Evolutionary conservation across 2,329 filamentous ascomycete genomes (phyloP).

Genomic region (Aspergillus pseudoterreus): DNA sequence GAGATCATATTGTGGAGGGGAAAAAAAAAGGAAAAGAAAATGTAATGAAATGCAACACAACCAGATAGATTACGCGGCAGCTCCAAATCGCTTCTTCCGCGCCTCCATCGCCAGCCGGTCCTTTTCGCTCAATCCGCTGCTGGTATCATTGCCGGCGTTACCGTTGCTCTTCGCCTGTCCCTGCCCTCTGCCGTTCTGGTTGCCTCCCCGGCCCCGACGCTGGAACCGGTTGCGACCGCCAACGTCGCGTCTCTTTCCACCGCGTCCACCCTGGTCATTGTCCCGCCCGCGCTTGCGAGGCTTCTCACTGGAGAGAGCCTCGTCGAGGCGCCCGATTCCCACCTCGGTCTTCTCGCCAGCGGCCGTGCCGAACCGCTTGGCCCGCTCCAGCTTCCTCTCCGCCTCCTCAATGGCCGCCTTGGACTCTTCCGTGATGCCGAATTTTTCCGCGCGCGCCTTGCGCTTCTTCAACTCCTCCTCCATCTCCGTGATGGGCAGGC

Average conservation of each 20-base stretch:
- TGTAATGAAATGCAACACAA: constrained; percentile 1
- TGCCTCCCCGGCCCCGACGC: constrained; percentile 5
- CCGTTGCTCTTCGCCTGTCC: constrained; percentile 13
- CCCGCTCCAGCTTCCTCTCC: constrained; percentile 43
- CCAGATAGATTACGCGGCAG: constrained; percentile 22
- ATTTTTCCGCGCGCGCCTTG: constrained; percentile 48
- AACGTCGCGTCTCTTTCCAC: constrained; percentile 40
- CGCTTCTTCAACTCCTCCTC: constrained; percentile 47
- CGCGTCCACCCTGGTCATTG: constrained; percentile 36
- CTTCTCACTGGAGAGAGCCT: constrained; percentile 42
- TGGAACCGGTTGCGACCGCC: constrained; percentile 27
- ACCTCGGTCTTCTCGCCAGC: constrained; percentile 17
- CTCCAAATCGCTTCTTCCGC: constrained; percentile 46
- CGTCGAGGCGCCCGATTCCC: constrained; percentile 42
- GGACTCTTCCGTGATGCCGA: constrained; percentile 43
- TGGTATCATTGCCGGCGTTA: constrained; percentile 14
- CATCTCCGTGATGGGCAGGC: constrained; percentile 41
- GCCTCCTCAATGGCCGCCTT: constrained; percentile 39
- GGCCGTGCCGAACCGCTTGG: constrained; percentile 44
- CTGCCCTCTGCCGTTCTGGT: constrained; percentile 20
- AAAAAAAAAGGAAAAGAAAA: constrained; percentile 1
- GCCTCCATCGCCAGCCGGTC: constrained; percentile 44
- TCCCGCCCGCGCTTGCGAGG: constrained; percentile 39
- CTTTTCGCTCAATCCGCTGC: constrained; percentile 33
- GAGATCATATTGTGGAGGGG: constrained; percentile 2